phyloP scores from a whole-genome alignment of 2,329 filamentous ascomycete species.

The Hymenotorrendiella dingleyae region DNA sequence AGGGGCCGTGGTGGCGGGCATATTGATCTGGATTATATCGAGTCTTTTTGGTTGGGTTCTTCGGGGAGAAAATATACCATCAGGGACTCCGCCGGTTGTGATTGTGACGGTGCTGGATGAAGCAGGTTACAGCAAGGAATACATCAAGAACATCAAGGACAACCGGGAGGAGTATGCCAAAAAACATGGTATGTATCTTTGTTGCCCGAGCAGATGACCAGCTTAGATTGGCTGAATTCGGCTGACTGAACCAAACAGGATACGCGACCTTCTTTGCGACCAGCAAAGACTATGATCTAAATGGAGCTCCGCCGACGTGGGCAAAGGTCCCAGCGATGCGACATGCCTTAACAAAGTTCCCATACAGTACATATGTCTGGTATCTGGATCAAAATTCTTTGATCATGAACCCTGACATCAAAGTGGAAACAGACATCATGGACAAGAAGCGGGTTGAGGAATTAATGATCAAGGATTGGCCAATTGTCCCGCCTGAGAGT shows the following conservation, averaged over 20 bases:
- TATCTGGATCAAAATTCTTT: conserved; percentile 78
- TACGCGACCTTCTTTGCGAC: conserved; percentile 81
- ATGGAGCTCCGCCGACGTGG: conserved; percentile 58
- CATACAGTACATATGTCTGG: conserved; percentile 77
- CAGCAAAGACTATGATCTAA: conserved; percentile 67
- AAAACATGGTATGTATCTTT: conserved; percentile 63
- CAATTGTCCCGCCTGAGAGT: conserved; percentile 90
- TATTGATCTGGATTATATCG: conserved; percentile 56
- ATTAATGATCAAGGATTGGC: conserved; percentile 76
- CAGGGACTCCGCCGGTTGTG: conserved; percentile 60
- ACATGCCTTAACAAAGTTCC: conserved; percentile 77
- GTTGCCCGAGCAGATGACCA: conserved; percentile 4
- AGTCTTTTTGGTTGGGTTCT: conserved; percentile 20
- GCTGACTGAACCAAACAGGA: conserved; percentile 44
- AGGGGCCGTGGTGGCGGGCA: conserved; percentile 27
- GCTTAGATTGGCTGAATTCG: not conserved
- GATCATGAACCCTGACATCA: conserved; percentile 76
- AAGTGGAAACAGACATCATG: conserved; percentile 67
- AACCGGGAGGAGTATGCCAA: conserved; percentile 83
- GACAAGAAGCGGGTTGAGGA: conserved; percentile 60
- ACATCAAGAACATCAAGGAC: conserved; percentile 67
- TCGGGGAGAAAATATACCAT: conserved; percentile 33
- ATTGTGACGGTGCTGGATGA: conserved; percentile 78
- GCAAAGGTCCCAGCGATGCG: conserved; percentile 77
- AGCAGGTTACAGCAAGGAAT: conserved; percentile 57